Evolutionary conservation across 768 basidiomycete genomes (phyloP), one percentile per base, ranked within the genome.

Genomic region (Dentipellis sp.): DNA sequence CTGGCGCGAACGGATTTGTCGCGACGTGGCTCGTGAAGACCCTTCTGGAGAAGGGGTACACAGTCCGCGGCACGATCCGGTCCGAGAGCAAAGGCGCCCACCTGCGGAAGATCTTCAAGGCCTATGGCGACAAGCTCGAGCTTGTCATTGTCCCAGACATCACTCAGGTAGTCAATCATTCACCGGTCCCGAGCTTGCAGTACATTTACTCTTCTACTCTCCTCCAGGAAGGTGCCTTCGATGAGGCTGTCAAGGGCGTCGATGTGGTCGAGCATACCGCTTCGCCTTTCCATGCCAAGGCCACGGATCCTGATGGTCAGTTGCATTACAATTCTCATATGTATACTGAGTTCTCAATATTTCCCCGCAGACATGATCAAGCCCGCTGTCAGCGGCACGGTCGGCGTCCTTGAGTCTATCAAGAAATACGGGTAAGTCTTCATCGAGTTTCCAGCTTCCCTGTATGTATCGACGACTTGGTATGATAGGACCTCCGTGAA

Each of bases 71-170:
- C 2, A 77, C 77, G 1, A 75, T 79, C 9, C 72, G 79, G 35
- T 70, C 69, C 2, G 55, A 57, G 8, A 63, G 62, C n/a, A 80
- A 80, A 67, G 77, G 71, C 10, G 66, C 70, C 10, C 74, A 75
- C 64, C 61, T 80, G 36, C 61, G 63, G 50, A 60, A 73, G 29
- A 39, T 73, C 38, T 71, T 76, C 67, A 64, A 69, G 52, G 60
- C 64, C 8, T 64, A 68, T 34, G 71, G 71, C 3, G 67, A 68
- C 54, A 65, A 59, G 37, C 72, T 77, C 54, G 71, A 74, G 49
- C 68, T 74, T 58, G 74, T 72, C 10, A 65, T 79, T 42, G 77
- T 79, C 6, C 68, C 72, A 50, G 78, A 81, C 57, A 75, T 80
- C 58, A 73, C 69, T 14, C 62, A 69, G 63, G 75, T 74, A 52